Evolutionary conservation across 139 green algal genomes (phyloP), one percentile per base, ranked within the genome.

Genomic region (Chlamydomonas applanata): DNA sequence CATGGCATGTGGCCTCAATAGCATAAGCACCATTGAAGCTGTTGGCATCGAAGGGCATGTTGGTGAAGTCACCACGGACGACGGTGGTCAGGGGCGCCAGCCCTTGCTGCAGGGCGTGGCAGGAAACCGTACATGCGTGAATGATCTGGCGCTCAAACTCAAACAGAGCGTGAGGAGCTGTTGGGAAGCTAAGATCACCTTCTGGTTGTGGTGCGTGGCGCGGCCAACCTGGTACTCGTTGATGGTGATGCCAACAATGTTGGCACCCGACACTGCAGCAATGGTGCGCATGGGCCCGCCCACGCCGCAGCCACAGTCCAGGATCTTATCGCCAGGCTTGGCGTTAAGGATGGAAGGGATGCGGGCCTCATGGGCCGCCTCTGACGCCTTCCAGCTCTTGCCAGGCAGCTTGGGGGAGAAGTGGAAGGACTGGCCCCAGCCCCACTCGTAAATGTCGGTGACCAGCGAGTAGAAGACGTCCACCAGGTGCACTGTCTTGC

Each of bases 381-480:
- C 93, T 11, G 77, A 89, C 1, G 79, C 80, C 34, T 72, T 35
- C 78, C 83, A 87, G 75, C 80, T 74, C 77, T 94, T 93, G 59
- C 89, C 85, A 4, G 92, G 91, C 34, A 98, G 88, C 74, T 88
- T 86, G 49, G 94, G 94, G 0, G 92, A 94, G 83, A 99, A 99
- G 85, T 99, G 96, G 87, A 99, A 99, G 73, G 77, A 93, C 81
- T 96, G 88, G 36, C 96, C 94, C 95, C 95, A 99, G 25, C 95
- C 95, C 67, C 94, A 99, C 76, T 99, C 96, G 83, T 99, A 99
- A 64, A 99, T 94, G 83, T 99, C 96, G 11, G 95, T 97, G 33
- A 96, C 88, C 24, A 95, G 72, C 49, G 64, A 82, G 85, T 94
- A 95, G 70, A 95, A 94, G 19, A 87, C 80, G 57, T 90, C 84